Percentiles rank a stretch among this genome's conserved stretches.
Evolutionary conservation across 345 rosid species (phyloP).

Genomic region (Turnera subulata): DNA sequence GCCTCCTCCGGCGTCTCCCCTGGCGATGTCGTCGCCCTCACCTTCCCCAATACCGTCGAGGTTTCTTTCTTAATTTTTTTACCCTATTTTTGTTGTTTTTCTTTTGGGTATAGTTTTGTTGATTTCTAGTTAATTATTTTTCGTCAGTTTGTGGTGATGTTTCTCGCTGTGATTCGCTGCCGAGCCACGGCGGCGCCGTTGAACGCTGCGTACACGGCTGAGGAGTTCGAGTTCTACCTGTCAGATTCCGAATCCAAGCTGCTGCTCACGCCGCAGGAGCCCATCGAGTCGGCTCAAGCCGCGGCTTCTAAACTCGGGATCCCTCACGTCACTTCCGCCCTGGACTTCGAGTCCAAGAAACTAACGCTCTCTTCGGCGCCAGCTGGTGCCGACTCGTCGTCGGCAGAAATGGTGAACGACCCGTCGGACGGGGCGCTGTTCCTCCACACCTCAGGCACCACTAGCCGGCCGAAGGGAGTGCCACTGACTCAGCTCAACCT

Average conservation of each 20-base stretch:
- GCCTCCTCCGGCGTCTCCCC: conserved; percentile 42
- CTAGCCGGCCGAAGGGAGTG: conserved; percentile 85
- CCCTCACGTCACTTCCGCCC: conserved; percentile 37
- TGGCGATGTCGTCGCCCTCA: conserved; percentile 63
- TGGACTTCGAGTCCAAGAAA: conserved; percentile 24
- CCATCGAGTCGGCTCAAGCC: conserved; percentile 39
- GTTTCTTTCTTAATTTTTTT: conserved; percentile 18
- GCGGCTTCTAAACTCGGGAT: conserved; percentile 53
- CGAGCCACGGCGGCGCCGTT: conserved; percentile 66
- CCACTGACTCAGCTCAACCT: conserved; percentile 63
- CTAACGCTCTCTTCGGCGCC: conserved; percentile 35
- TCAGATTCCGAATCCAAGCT: conserved; percentile 67
- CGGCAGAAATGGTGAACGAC: conserved; percentile 31
- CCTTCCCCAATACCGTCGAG: conserved; percentile 70
- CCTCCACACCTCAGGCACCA: conserved; percentile 75
- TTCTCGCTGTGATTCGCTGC: conserved; percentile 57
- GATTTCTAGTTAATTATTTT: no score
- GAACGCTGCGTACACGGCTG: conserved; percentile 57
- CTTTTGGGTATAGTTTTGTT: not conserved
- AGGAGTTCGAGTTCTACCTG: conserved; percentile 73
- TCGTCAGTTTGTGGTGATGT: conserved; percentile 63
- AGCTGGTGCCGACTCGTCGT: conserved; percentile 16
- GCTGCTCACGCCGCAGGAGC: conserved; percentile 34
- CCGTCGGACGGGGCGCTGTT: conserved; percentile 63
- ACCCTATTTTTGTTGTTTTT: not conserved